These are phyloP conservation scores for Durio zibethinus DNA, from an alignment of 345 rosid species.

Conservation along the genomic window DNA sequence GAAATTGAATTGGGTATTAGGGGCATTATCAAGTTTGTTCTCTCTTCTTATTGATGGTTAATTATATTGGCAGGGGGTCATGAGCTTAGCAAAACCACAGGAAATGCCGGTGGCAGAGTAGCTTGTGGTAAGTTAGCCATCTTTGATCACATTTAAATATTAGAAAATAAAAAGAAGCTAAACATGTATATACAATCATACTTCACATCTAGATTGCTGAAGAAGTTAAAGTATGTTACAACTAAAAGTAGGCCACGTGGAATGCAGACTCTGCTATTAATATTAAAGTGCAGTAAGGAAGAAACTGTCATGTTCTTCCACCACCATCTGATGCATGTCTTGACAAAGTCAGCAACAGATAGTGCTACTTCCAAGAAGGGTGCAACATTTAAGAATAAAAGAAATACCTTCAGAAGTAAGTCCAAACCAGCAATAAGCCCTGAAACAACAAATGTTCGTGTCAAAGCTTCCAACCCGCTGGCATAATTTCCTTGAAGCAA, in stretches of 20 bases:
- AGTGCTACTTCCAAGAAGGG: neutral
- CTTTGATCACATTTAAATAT: neutral
- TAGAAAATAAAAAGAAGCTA: neutral
- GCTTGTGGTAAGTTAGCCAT: slow-evolving; percentile 66
- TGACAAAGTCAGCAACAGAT: neutral
- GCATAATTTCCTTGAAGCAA: slow-evolving; percentile 82
- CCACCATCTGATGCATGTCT: neutral
- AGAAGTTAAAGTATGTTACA: neutral
- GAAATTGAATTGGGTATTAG: neutral
- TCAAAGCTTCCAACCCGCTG: slow-evolving; percentile 69
- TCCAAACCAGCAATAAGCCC: slow-evolving; percentile 73
- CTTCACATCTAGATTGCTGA: neutral
- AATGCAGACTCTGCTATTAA: neutral
- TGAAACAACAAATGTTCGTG: slow-evolving; percentile 71
- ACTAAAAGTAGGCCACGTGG: neutral
- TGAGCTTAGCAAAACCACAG: slow-evolving; percentile 83
- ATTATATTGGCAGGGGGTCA: slow-evolving; percentile 69
- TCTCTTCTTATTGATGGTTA: neutral
- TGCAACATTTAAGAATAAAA: slow-evolving; percentile 1
- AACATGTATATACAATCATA: neutral
- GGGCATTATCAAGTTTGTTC: neutral
- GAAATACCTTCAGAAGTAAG: slow-evolving; percentile 73
- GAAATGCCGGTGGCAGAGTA: slow-evolving; percentile 89
- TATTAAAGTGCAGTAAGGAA: slow-evolving; percentile 4
- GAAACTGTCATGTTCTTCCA: neutral